Base-by-base conservation (phyloP, 2,329 filamentous ascomycete genomes). In the Neocatenulostroma microsporum region DNA sequence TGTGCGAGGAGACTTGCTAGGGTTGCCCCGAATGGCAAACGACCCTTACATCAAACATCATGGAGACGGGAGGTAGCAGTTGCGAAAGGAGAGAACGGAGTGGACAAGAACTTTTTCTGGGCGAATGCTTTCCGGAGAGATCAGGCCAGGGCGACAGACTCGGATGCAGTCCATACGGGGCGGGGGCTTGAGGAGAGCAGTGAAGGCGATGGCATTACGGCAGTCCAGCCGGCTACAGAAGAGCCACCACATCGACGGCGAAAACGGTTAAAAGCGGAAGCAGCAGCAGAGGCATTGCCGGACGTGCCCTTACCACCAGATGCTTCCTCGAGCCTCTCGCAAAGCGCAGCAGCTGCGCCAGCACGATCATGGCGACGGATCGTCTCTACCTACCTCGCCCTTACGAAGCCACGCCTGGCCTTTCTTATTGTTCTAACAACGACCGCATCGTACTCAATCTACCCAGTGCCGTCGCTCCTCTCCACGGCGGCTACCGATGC, bases 371-470 rank as follows among this genome's bases (percentile, higher is more conserved):
- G 78, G 28, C 70, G 72, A 43, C 84, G 87, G 39, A 73, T 77
- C 37, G 57, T 91, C 46, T 84, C 87, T 15, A 80, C 85, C 20
- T 86, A 86, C 53, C 80, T 98, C 46, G 84, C 91, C 18, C 79
- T 98, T 48, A 83, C 88, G n/a, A 98, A 98, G 60, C 91, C 91
- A 3, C 86, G 89, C 36, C 78, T 98, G 32, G 89, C 86, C 6
- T 82, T 93, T 51, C 78, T 98, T 30, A 82, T 98, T 44, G 82
- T 94, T 21, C 78, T 98, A 30, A 86, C 86, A 0, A 85, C 89
- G 19, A 94, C 91, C 60, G 83, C 84, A 2, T 77, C 89, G 3
- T 98, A 96, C 62, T 85, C 86, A 12, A 71, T 98, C 37, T 98
- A 95, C 60, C 91, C 91, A 0, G 84, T 94, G 2, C 88, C 89